These are phyloP conservation scores for Rhodosporidiobolus odoratus DNA, from an alignment of 768 basidiomycete species.

Conservation along the genomic window DNA sequence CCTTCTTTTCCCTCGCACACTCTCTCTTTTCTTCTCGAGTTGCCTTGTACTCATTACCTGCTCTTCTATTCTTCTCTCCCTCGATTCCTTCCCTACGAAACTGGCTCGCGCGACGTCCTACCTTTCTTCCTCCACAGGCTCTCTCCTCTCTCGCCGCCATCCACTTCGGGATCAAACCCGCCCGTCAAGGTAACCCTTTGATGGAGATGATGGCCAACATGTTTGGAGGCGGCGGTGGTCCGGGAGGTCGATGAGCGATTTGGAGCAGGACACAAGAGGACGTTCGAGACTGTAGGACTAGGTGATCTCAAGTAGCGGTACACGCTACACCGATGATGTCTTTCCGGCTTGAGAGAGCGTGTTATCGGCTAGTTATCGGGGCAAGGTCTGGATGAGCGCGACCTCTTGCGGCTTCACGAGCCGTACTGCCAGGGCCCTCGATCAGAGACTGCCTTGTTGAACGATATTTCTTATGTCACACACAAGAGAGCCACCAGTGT, in stretches of 20 bases:
- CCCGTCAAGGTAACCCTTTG: slow-evolving; percentile 68
- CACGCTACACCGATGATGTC: too few relatives aligned
- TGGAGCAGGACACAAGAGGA: neutral
- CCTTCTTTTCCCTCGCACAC: neutral
- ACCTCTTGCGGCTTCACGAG: too few relatives aligned
- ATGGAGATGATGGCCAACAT: slow-evolving; percentile 45
- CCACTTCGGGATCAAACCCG: slow-evolving; percentile 82
- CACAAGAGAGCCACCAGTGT: too few relatives aligned
- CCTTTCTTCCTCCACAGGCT: slow-evolving; percentile 50
- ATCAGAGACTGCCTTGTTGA: too few relatives aligned
- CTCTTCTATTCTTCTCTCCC: neutral
- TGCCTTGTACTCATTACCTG: neutral
- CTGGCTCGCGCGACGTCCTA: neutral
- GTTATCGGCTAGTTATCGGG: too few relatives aligned
- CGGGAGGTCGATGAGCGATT: slow-evolving; percentile 1
- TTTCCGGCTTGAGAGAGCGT: too few relatives aligned
- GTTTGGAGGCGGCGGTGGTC: slow-evolving; percentile 28
- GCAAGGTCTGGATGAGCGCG: too few relatives aligned
- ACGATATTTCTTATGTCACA: too few relatives aligned
- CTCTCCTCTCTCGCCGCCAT: slow-evolving; percentile 63
- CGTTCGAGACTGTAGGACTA: neutral
- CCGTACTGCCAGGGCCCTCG: too few relatives aligned
- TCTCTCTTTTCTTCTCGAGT: neutral
- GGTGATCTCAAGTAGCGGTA: too few relatives aligned
- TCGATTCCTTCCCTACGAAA: neutral